Percentiles rank a stretch among this genome's conserved stretches.
These are phyloP conservation scores for Stellera chamaejasme DNA, from an alignment of 345 rosid species.

Conservation along the genomic window DNA sequence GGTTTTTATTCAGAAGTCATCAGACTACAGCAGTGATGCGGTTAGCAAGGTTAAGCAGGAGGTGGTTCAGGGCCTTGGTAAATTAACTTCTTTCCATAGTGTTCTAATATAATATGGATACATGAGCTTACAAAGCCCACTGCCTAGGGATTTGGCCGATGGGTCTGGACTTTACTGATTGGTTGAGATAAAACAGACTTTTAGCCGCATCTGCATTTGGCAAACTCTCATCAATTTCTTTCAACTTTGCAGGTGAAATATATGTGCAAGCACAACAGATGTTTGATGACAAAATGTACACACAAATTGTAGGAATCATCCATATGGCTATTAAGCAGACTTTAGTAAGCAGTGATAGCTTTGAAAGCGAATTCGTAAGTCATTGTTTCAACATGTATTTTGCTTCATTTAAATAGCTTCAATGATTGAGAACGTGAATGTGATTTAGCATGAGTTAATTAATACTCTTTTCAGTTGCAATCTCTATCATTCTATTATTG, in stretches of 20 bases:
- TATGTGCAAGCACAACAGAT: constrained; percentile 73
- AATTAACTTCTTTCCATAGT: constrained; percentile 15
- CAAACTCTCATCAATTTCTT: constrained; percentile 10
- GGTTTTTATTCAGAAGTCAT: constrained; percentile 63
- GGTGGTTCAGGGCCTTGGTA: constrained; percentile 87
- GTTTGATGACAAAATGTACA: constrained; percentile 80
- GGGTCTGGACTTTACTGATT: constrained; percentile 2
- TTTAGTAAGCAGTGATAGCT: constrained; percentile 37
- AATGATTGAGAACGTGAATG: no score
- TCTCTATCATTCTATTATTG: background rate
- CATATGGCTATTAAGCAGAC: constrained; percentile 63
- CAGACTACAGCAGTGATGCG: constrained; percentile 46
- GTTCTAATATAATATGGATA: constrained; percentile 2
- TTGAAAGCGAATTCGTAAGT: constrained; percentile 78
- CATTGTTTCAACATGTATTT: background rate
- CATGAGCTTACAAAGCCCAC: background rate
- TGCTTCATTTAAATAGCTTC: background rate
- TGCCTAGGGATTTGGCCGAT: background rate
- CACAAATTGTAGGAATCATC: constrained; percentile 62
- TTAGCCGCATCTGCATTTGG: background rate
- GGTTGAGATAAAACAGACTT: constrained; percentile 3
- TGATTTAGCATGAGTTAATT: constrained; percentile 2
- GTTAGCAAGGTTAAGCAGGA: constrained; percentile 84
- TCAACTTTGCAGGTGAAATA: constrained; percentile 61
- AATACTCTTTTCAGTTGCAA: background rate